Conservation (phyloP, 1,284 basidiomycete species). For the Ceratorhiza oryzae-sativae region DNA sequence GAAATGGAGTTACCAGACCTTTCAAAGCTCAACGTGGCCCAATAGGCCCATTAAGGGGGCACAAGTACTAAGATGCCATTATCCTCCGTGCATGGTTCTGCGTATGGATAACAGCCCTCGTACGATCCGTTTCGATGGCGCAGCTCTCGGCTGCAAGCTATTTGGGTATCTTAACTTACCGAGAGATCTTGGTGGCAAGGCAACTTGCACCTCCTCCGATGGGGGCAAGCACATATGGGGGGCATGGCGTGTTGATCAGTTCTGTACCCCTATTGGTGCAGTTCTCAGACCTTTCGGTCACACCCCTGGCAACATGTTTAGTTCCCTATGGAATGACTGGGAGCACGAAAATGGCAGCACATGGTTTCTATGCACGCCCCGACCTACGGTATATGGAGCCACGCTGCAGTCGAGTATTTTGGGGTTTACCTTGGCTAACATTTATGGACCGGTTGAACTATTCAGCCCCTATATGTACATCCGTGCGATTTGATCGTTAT, state of each 20-base stretch:
- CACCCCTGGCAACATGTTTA: conserved; percentile 15
- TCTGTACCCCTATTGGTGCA: neutral
- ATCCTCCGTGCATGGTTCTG: neutral
- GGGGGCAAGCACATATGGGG: neutral
- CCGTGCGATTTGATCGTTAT: neutral
- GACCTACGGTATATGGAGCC: no score
- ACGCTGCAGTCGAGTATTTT: neutral
- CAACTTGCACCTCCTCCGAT: neutral
- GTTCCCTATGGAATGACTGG: conserved; percentile 3
- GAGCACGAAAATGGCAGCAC: neutral
- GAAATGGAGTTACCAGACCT: neutral
- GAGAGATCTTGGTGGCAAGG: neutral
- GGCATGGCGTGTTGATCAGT: neutral
- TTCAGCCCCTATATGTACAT: conserved; percentile 1
- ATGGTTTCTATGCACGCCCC: neutral
- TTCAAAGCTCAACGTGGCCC: neutral
- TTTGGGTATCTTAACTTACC: neutral
- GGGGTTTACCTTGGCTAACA: neutral
- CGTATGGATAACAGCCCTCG: neutral
- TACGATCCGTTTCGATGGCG: neutral
- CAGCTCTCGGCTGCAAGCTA: neutral
- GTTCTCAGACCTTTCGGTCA: neutral
- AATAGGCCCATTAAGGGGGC: neutral
- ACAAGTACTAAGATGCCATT: no score
- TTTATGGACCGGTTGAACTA: neutral